Conservation (phyloP, 441 rosid species). For the Biscutella laevigata region DNA sequence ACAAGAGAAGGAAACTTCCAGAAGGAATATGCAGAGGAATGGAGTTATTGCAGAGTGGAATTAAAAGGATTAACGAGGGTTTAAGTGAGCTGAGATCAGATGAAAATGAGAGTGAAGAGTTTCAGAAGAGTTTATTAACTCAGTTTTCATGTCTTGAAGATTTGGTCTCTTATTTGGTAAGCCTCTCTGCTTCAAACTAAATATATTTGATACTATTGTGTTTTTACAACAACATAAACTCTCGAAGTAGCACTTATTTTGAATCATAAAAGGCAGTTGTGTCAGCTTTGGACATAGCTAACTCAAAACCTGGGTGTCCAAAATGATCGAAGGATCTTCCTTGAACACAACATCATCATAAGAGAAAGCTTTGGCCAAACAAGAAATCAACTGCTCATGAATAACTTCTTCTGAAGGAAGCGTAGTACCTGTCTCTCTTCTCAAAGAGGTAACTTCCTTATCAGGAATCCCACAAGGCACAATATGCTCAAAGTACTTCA, state of each 20-base stretch:
- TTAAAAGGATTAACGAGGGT: slow-evolving; percentile 55
- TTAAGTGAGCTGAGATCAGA: slow-evolving; percentile 53
- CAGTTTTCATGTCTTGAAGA: slow-evolving; percentile 64
- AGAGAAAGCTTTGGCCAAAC: slow-evolving; percentile 52
- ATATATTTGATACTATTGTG: too few relatives aligned
- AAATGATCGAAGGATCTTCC: slow-evolving; percentile 31
- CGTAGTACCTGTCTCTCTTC: slow-evolving; percentile 48
- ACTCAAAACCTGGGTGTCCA: slow-evolving; percentile 22
- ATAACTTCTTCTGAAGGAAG: slow-evolving; percentile 70
- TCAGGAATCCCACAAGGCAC: slow-evolving; percentile 86
- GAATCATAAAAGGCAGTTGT: too few relatives aligned
- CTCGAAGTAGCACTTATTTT: too few relatives aligned
- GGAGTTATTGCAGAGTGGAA: slow-evolving; percentile 61
- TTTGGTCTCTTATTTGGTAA: slow-evolving; percentile 42
- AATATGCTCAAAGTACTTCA: slow-evolving; percentile 73
- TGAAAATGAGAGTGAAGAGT: slow-evolving; percentile 33
- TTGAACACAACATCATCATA: slow-evolving; percentile 44
- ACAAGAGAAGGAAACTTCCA: slow-evolving; percentile 78
- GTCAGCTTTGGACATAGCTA: too few relatives aligned
- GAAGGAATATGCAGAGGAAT: slow-evolving; percentile 65
- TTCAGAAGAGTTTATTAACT: slow-evolving; percentile 45
- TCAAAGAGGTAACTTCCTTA: slow-evolving; percentile 78
- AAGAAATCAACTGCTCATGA: slow-evolving; percentile 71
- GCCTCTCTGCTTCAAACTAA: slow-evolving; percentile 31
- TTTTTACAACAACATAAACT: too few relatives aligned